phyloP scores from a whole-genome alignment of 2,329 filamentous ascomycete genomes.

The Fonsecaea pedrosoi region DNA sequence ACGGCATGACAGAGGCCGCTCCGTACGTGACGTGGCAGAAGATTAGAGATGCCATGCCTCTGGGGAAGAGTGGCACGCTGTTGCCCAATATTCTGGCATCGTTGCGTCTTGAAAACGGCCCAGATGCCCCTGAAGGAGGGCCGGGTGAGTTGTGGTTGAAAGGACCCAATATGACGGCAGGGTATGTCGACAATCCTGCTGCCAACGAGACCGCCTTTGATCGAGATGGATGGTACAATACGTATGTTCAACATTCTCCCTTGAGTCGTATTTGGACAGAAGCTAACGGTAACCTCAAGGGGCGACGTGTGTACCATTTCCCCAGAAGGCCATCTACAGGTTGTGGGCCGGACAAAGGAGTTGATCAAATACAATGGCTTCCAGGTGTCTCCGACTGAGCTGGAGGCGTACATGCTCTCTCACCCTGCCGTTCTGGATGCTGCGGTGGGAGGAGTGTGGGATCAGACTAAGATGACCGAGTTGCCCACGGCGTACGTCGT shows the following conservation, averaged over 20 bases:
- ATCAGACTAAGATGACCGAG: slow-evolving; percentile 57
- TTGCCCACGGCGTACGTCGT: slow-evolving; percentile 72
- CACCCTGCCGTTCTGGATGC: slow-evolving; percentile 63
- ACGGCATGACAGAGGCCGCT: slow-evolving; percentile 86
- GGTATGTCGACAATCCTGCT: slow-evolving; percentile 59
- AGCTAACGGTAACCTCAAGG: background rate
- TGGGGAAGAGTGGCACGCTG: slow-evolving; percentile 79
- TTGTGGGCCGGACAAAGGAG: slow-evolving; percentile 80
- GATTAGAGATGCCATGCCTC: slow-evolving; percentile 70
- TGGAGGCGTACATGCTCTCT: slow-evolving; percentile 62
- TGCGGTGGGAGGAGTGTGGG: slow-evolving; percentile 66
- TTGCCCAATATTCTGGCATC: slow-evolving; percentile 80
- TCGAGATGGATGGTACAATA: slow-evolving; percentile 81
- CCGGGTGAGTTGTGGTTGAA: slow-evolving; percentile 71
- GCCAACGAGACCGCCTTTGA: slow-evolving; percentile 58
- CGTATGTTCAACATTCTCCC: slow-evolving; percentile 44
- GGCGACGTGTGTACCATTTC: slow-evolving; percentile 84
- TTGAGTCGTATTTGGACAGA: background rate
- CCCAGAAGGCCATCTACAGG: slow-evolving; percentile 78
- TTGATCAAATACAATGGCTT: slow-evolving; percentile 72
- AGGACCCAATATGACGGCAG: slow-evolving; percentile 65
- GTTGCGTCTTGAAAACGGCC: slow-evolving; percentile 51
- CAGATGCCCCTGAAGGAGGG: slow-evolving; percentile 67
- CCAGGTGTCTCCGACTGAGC: slow-evolving; percentile 72
- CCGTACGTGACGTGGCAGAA: slow-evolving; percentile 80